Base-by-base conservation (phyloP, 352 stramenopile genomes). In the Aphanomyces cochlioides region DNA sequence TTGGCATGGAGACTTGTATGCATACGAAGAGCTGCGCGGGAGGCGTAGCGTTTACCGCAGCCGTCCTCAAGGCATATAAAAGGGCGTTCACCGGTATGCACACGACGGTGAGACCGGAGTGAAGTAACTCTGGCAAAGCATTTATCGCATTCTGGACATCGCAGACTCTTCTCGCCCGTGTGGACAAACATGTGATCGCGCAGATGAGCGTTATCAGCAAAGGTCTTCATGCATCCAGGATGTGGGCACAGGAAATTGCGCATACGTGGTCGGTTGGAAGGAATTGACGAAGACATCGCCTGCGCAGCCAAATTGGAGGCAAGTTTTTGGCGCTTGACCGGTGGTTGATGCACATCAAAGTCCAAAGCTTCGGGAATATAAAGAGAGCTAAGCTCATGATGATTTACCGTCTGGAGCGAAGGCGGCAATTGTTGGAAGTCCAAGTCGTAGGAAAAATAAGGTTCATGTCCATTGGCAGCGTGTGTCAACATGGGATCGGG, bases 141-240 rank as follows among this genome's bases (percentile, higher is more conserved):
- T 65, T 85, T 86, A 66, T 75, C 75, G 54, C 82, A 90, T 5
- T 72, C 73, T 4, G 59, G 53, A 47, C 81, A 90, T 50, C 74
- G 75, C 48, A 88, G 56, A 17, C 78, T 84, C 79, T 88, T 88
- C 68, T 88, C 82, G 58, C 82, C 80, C 40, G 81, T 88, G 73
- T 90, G 82, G n/a, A 90, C 82, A 41, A 88, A 82, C 39, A 79
- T 90, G 72, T 90, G 82, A 67, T 90, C 81, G 65, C 81, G 73
- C 56, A 89, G 72, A 50, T 90, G 81, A 41, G 82, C 82, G 66
- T 84, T 90, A 73, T 89, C 81, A 15, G 79, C 79, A 66, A 90
- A 90, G 28, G 81, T 85, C 70, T 90, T 90, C 56, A 78, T 81
- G 60, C 82, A 90, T 15, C 77, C 78, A 63, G 81, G 81, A 61